Evolutionary conservation across 108 stramenopile genomes (phyloP), one percentile per base, ranked within the genome.

Genomic region (Skeletonema menzelii): DNA sequence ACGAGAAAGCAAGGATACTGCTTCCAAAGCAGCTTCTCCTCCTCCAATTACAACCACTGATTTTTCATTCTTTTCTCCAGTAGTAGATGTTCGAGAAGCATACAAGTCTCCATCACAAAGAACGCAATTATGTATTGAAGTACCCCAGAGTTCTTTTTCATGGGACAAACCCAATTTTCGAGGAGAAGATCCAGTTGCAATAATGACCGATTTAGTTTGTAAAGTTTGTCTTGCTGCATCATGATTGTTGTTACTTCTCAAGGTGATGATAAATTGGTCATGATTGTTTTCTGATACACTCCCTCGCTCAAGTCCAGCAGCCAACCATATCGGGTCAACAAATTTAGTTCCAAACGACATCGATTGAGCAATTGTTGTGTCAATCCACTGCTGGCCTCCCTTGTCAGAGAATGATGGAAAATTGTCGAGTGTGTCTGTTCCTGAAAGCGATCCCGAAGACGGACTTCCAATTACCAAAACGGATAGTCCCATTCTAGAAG

Each of bases 391-490:
- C 46, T 75, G 76, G 12, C 87, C 87, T 20, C 77, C 79, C 5
- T 22, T 63, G 12, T 27, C 31, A 26, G 44, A 66, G 27, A 76
- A 82, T 14, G 76, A 70, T 8, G 89, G 89, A 76, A 85, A 87
- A 47, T 87, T 87, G 17, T 87, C 87, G 17, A 90, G 60, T 20
- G 20, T 27, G 27, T 64, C 64, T 3, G 89, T 85, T 31, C 83
- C 82, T 4, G 82, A 64, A 14, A 90, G 63, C 15, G 84, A 64
- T 14, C 84, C 84, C 5, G 69, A 67, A 10, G 74, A 35, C 44
- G 60, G 57, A 11, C 81, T 80, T 11, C 86, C 89, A 37, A 87
- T 59, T 0, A 90, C 87, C 20, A 87, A 28, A 0, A 85, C 84
- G 5, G 82, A 79, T 38, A 90, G 34, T 31, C 84, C 87, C 28